Conservation (phyloP, 306 rosid species). For the Purshia tridentata region DNA sequence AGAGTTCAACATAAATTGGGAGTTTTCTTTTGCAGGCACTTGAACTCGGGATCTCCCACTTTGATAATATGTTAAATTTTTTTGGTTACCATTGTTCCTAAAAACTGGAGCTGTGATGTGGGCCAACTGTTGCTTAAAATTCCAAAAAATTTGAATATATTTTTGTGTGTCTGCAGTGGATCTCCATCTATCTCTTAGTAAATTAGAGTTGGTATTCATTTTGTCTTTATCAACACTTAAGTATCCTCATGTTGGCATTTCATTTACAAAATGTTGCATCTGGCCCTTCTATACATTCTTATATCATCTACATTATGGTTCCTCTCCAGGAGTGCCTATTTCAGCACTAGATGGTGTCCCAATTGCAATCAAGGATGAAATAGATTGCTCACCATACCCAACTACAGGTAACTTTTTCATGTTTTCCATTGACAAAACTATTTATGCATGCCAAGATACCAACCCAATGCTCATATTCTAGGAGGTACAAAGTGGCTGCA, state of each 20-base stretch:
- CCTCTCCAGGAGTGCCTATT: slow-evolving; percentile 61
- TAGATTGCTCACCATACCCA: slow-evolving; percentile 90
- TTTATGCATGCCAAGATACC: not conserved
- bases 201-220: not conserved
- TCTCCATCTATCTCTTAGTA: not conserved
- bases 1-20: not conserved
- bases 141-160: not conserved
- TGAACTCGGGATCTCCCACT: not conserved
- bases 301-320: slow-evolving; percentile 9
- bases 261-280: not conserved
- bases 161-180: not conserved
- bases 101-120: no score
- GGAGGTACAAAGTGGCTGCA: slow-evolving; percentile 96
- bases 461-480: slow-evolving; percentile 11
- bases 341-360: slow-evolving; percentile 82
- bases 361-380: slow-evolving; percentile 89
- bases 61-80: not conserved
- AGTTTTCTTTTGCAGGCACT: not conserved
- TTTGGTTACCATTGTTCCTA: not conserved
- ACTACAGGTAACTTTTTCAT: slow-evolving; percentile 66
- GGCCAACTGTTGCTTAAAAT: not conserved
- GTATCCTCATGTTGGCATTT: not conserved
- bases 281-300: not conserved
- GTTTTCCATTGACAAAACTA: slow-evolving; percentile 5
- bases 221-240: not conserved